Percentiles rank a stretch among this genome's conserved stretches.
Conservation (phyloP, 1,139 yeast genomes). For the Yamadazyma trypodendri region DNA sequence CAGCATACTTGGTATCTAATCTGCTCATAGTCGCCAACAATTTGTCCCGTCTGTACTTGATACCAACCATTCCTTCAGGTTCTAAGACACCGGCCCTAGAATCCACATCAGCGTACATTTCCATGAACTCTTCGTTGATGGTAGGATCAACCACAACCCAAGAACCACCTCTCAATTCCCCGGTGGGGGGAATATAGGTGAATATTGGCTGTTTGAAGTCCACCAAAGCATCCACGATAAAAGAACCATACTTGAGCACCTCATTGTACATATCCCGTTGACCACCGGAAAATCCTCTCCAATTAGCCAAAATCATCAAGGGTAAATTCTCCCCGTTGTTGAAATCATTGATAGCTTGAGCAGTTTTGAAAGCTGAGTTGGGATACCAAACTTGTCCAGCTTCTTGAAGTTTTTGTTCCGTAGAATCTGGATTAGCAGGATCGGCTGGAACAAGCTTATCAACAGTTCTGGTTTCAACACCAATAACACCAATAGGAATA, state of each 20-base stretch:
- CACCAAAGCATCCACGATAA: slow-evolving; percentile 93
- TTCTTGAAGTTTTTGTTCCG: slow-evolving; percentile 84
- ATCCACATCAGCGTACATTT: slow-evolving; percentile 96
- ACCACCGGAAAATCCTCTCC: slow-evolving; percentile 99
- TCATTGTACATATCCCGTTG: slow-evolving; percentile 99
- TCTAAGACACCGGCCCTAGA: slow-evolving; percentile 98
- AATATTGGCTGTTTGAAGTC: slow-evolving; percentile 95
- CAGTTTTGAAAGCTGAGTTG: slow-evolving; percentile 97
- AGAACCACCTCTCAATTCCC: slow-evolving; percentile 99
- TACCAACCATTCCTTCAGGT: slow-evolving; percentile 99
- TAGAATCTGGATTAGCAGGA: slow-evolving; percentile 95
- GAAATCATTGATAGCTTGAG: slow-evolving; percentile 97
- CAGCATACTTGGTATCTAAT: slow-evolving; percentile 73
- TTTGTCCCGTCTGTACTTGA: slow-evolving; percentile 93
- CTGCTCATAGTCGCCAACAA: slow-evolving; percentile 86
- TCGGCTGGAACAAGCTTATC: slow-evolving; percentile 95
- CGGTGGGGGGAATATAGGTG: slow-evolving; percentile 95
- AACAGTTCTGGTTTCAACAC: slow-evolving; percentile 86
- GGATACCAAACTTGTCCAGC: slow-evolving; percentile 99
- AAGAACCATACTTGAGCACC: slow-evolving; percentile 94
- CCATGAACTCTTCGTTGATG: slow-evolving; percentile 96
- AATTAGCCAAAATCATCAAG: slow-evolving; percentile 93
- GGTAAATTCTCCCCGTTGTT: slow-evolving; percentile 98
- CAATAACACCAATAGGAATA: slow-evolving; percentile 97
- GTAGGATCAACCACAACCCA: slow-evolving; percentile 99